Base-by-base conservation (phyloP, 306 rosid genomes). In the Cucumis melo region DNA sequence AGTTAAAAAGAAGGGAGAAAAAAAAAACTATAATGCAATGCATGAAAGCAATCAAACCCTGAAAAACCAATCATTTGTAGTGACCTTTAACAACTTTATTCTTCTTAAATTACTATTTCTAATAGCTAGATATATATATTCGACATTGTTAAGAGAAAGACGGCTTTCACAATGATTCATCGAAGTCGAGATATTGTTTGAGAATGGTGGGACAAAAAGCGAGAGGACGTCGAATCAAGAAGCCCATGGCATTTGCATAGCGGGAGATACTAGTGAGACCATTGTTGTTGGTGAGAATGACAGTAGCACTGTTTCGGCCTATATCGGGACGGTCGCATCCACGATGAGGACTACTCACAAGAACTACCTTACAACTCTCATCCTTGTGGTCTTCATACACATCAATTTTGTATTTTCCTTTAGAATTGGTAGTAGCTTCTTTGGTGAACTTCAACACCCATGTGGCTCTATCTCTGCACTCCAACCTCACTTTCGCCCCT, bases 401-500 rank as follows among this genome's bases (percentile, higher is more conserved):
- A 76, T 10, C 2, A 16, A 90, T 71, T 48, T 42, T 29, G 86
- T 85, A 92, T 19, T 80, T 84, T 78, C 98, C 96, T 0, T 44
- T 64, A 0, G 82, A 36, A 75, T 92, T 89, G 0, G 94, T 87
- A 58, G 12, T 77, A 51, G 84, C 89, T 77, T 89, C 87, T 0
- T 55, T 61, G 65, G 83, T 81, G 84, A 77, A 89, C 36, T 65
- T 77, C 39, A 70, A 27, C 2, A 56, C 27, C 83, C 81, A 19
- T 34, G 39, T 89, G 5, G 50, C 42, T 84, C 92, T 77, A 42
- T 89, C 86, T 72, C 8, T 65, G 85, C 98, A 92, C 61, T 77
- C 77, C 8, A 92, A 17, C 61, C 82, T 87, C 11, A 92, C 96
- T 75, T 0, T 90, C 32, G 96, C 98, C 71, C 89, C 96, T 91